Base-by-base conservation (phyloP, 1,139 yeast species). In the Geotrichum cucujoidarum region DNA sequence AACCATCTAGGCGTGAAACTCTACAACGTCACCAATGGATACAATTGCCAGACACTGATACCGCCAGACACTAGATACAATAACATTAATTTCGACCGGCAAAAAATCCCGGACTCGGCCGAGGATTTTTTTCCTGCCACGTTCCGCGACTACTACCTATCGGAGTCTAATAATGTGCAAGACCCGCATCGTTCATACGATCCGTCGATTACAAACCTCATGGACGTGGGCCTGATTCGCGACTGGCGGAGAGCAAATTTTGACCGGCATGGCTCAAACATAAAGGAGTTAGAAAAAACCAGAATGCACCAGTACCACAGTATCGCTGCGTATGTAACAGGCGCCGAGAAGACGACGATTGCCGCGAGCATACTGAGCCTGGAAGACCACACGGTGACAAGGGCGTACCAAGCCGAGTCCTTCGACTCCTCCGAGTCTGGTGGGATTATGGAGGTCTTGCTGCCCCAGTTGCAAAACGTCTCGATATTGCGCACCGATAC, bases 311-410 rank as follows among this genome's bases (percentile, higher is more conserved):
- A 42, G 25, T 42, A 24, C 31, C 18, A 40, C 18, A 45, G 30
- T 34, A 40, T 45, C 8, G 41, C 30, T n/a, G 49, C 49, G 17
- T 47, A 43, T 24, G 47, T 43, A 11, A 47, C 50, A 8, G 47
- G 50, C 21, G 31, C 24, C 17, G 50, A 47, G 17, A 32, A 37
- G 5, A 47, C 47, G n/a, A 43, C 50, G 7, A 24, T 47, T 17
- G 50, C 44, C 3, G 49, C 50, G 10, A 37, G 43, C 16, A 18
- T 43, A 21, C 36, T 42, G 8, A 30, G 25, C 14, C 21, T 35
- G 4, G 21, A 36, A 4, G 30, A 18, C 32, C n/a, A 30, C 35
- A 3, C 47, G 7, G 11, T 21, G 16, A 10, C 24, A 29, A 20
- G 40, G 16, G 43, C 43, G 18, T 29, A 30, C 30, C 14, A 13